Conservation (phyloP, 495 filamentous ascomycete genomes). For the Beverwykella pulmonaria region DNA sequence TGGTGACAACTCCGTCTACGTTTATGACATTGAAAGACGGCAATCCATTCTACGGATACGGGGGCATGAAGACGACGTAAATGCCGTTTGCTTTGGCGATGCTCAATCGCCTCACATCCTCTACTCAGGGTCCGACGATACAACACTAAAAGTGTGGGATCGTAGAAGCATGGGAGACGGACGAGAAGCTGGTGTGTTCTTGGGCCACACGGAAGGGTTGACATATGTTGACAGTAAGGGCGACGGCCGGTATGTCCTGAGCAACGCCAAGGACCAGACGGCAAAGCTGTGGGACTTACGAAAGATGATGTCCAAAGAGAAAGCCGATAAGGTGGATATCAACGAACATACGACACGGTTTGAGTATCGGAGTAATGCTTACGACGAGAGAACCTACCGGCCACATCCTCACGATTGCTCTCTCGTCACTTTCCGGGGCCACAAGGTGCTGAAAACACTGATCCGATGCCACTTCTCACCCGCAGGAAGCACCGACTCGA, state of each 20-base stretch:
- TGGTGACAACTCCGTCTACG: slow-evolving; percentile 72
- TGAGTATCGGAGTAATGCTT: slow-evolving; percentile 82
- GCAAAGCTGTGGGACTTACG: slow-evolving; percentile 98
- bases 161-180: slow-evolving; percentile 84
- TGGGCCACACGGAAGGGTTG: slow-evolving; percentile 90
- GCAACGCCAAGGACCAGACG: slow-evolving; percentile 92
- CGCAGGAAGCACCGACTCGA: slow-evolving; percentile 80
- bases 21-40: slow-evolving; percentile 89
- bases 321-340: slow-evolving; percentile 58
- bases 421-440: slow-evolving; percentile 89
- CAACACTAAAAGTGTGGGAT: slow-evolving; percentile 95
- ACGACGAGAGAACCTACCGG: slow-evolving; percentile 67
- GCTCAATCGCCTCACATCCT: slow-evolving; percentile 87
- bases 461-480: slow-evolving; percentile 97
- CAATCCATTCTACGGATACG: slow-evolving; percentile 70
- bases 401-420: slow-evolving; percentile 86
- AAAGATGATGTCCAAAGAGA: slow-evolving; percentile 72
- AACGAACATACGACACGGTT: slow-evolving; percentile 67
- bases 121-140: slow-evolving; percentile 95
- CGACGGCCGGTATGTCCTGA: slow-evolving; percentile 90
- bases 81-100: slow-evolving; percentile 96
- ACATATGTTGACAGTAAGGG: slow-evolving; percentile 97
- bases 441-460: slow-evolving; percentile 82
- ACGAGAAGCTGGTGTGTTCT: slow-evolving; percentile 86
- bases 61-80: slow-evolving; percentile 87